Evolutionary conservation across 257 asterid species (phyloP).

Genomic region (Penstemon davidsonii): DNA sequence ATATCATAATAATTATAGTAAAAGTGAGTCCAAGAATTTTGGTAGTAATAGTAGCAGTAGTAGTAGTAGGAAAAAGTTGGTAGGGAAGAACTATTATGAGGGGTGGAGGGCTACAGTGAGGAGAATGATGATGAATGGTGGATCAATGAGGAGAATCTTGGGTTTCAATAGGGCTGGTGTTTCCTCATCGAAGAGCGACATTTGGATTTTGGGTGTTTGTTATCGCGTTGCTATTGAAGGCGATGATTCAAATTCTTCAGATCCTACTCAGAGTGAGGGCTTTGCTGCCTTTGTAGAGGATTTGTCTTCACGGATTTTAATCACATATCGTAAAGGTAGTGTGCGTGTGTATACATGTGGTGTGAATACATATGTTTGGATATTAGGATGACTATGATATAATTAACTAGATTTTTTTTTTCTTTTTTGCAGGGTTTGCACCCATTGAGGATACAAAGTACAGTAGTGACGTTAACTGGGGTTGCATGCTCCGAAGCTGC

Average conservation of each 20-base stretch:
- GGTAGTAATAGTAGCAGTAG: background rate
- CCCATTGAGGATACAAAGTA: conserved; percentile 79
- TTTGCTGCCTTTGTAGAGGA: conserved; percentile 85
- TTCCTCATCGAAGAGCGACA: conserved; percentile 66
- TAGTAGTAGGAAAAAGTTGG: conserved; percentile 35
- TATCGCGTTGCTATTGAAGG: conserved; percentile 67
- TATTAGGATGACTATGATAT: conserved; percentile 15
- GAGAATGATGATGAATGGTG: conserved; percentile 73
- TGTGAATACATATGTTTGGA: background rate
- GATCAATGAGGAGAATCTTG: conserved; percentile 76
- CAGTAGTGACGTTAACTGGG: conserved; percentile 89
- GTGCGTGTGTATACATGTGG: background rate
- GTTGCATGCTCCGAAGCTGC: conserved; percentile 99
- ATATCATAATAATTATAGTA: background rate
- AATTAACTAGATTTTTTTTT: conserved; percentile 12
- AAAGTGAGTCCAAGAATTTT: too few species aligned
- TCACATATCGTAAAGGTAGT: conserved; percentile 91
- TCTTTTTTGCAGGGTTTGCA: conserved; percentile 56
- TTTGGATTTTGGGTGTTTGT: conserved; percentile 91
- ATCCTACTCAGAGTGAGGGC: conserved; percentile 86
- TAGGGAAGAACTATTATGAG: conserved; percentile 51
- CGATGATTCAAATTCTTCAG: conserved; percentile 50
- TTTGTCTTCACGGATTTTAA: conserved; percentile 80
- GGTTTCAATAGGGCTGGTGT: conserved; percentile 55
- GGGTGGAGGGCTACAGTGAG: conserved; percentile 72